Percentiles rank a stretch among this genome's conserved stretches.
Conservation (phyloP, 1,139 yeast species). For the Diutina ranongensis region DNA sequence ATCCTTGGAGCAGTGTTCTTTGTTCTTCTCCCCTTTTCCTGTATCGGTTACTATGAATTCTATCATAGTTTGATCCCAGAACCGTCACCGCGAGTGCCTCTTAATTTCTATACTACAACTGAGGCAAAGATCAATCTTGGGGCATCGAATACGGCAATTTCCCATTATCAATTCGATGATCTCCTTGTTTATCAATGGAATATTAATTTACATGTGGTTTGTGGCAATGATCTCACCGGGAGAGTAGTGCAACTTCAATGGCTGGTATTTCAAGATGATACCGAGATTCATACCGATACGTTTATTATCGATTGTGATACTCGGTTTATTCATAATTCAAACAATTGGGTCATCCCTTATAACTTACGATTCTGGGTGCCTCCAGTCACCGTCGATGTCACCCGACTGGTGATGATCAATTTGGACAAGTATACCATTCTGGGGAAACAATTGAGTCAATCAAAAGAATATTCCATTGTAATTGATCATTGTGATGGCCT, state of each 20-base stretch:
- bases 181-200: slow-evolving; percentile 7
- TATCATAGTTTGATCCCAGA: slow-evolving; percentile 24
- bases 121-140: slow-evolving; percentile 10
- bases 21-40: slow-evolving; percentile 26
- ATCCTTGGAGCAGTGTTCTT: slow-evolving; percentile 11
- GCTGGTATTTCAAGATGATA: neutral
- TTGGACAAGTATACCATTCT: neutral
- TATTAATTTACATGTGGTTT: neutral
- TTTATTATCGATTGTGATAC: slow-evolving; percentile 21
- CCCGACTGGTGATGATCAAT: slow-evolving; percentile 9
- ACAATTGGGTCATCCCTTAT: slow-evolving; percentile 26
- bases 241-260: slow-evolving; percentile 1
- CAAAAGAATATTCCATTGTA: slow-evolving; percentile 6
- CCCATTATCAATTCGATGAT: slow-evolving; percentile 9
- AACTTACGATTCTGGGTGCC: slow-evolving; percentile 27
- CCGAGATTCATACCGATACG: slow-evolving; percentile 4
- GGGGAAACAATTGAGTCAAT: neutral
- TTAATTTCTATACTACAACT: slow-evolving; percentile 15
- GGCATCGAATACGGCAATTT: slow-evolving; percentile 8
- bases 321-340: slow-evolving; percentile 16
- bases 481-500: neutral
- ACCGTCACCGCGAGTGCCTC: slow-evolving; percentile 11
- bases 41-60: slow-evolving; percentile 25
- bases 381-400: slow-evolving; percentile 19
- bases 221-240: neutral